phyloP scores from a whole-genome alignment of 148 eudicot genomes.

The Spergularia bocconei region DNA sequence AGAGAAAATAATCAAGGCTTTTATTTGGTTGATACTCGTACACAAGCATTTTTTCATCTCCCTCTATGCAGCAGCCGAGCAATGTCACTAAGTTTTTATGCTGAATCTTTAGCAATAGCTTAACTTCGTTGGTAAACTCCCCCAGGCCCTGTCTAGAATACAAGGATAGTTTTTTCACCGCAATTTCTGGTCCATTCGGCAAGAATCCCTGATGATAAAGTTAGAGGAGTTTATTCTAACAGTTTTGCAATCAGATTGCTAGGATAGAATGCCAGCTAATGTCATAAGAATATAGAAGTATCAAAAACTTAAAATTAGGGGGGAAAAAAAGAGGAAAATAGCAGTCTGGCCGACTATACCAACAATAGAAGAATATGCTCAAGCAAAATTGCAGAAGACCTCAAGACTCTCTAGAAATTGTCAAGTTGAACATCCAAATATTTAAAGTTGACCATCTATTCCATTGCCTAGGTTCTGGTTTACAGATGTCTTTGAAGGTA shows the following conservation, averaged over 20 bases:
- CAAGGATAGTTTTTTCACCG: constrained; percentile 71
- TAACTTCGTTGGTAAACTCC: constrained; percentile 79
- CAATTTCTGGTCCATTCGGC: constrained; percentile 75
- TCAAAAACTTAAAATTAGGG: no score
- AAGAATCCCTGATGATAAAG: constrained; percentile 59
- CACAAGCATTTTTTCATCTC: constrained; percentile 86
- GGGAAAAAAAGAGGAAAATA: background rate
- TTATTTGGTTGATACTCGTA: constrained; percentile 83
- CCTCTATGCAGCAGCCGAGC: constrained; percentile 78
- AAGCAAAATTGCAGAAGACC: no score
- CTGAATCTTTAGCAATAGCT: constrained; percentile 58
- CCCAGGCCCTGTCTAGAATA: constrained; percentile 60
- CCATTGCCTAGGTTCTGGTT: no score
- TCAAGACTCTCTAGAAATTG: no score
- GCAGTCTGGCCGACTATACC: no score
- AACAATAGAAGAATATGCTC: no score
- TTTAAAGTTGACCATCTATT: no score
- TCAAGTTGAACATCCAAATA: no score
- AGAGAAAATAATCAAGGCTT: constrained; percentile 81
- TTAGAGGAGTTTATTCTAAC: background rate
- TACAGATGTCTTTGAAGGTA: no score
- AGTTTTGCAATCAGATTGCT: background rate
- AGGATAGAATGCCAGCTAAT: background rate
- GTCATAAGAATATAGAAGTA: background rate
- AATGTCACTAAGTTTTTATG: constrained; percentile 73